Conservation (phyloP, 306 rosid genomes). For the Crataegus laevigata region DNA sequence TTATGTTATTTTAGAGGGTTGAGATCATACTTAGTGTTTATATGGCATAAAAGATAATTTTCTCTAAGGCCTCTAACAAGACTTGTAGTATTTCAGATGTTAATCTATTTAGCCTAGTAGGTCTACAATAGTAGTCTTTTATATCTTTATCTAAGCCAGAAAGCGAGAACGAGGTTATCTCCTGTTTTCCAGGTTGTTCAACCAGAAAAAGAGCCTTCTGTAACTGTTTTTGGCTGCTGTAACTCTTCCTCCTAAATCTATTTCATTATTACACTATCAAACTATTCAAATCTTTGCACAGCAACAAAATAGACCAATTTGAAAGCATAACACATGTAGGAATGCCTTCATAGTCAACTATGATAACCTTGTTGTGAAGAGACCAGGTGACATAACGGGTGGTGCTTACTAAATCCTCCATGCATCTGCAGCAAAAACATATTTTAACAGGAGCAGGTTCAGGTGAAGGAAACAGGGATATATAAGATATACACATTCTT, state of each 20-base stretch:
- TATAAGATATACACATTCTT: neutral
- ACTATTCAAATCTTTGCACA: neutral
- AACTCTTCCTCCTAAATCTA: neutral
- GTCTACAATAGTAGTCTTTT: neutral
- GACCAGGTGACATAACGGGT: conserved; percentile 97
- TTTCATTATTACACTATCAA: neutral
- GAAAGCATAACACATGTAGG: conserved; percentile 6
- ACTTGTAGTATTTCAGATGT: neutral
- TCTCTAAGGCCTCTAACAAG: neutral
- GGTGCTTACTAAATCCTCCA: conserved; percentile 98
- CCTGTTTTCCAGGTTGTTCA: neutral
- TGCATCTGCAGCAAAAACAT: conserved; percentile 52
- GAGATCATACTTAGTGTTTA: neutral
- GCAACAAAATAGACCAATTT: neutral
- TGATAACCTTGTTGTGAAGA: conserved; percentile 84
- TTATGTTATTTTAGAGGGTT: neutral
- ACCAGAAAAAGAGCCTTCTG: neutral
- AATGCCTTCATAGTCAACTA: conserved; percentile 17
- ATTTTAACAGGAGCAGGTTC: conserved; percentile 1
- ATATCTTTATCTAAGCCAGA: neutral
- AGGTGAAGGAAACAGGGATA: neutral
- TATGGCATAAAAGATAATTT: neutral
- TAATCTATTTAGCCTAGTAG: neutral
- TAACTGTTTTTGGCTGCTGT: neutral
- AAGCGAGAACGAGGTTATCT: neutral